Base-by-base conservation (phyloP, 257 asterid genomes). In the Solanum appendiculatum region DNA sequence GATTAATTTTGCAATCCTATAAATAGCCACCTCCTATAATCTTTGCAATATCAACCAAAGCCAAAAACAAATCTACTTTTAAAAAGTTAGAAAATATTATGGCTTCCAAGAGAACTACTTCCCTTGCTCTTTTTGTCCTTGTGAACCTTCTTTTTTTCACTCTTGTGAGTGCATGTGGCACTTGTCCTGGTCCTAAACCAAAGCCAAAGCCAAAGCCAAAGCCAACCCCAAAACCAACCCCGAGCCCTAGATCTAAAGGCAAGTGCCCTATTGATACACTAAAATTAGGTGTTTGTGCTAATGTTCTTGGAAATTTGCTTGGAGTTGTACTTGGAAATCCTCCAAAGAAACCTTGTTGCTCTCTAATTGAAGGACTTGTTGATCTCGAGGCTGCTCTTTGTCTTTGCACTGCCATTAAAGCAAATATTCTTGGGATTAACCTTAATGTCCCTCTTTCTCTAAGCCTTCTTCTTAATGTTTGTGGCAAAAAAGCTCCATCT, bases 351-450 rank as follows among this genome's bases (percentile, higher is more conserved):
- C 93, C 92, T 20, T 94, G 97, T 68, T 93, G 97, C 84, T 58
- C 78, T 48, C 93, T 93, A 48, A 81, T 93, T 60, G 20, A 90
- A 83, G 96, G 94, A 5, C 87, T 94, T 80, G 91, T 72, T 25
- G 95, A 94, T 33, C 86, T 91, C 1, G 95, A 93, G 51, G 96
- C 95, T 0, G 98, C 95, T 6, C 69, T 88, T 69, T 93, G 96
- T 90, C 92, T 94, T 44, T 94, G 98, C 91, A 94, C 94, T 9
- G 96, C 96, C 63, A 87, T 94, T 64, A 92, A 89, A 86, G 96
- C 96, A 3, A 93, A 93, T 7, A 7, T 93, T 87, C 86, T 94
- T 85, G 96, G 96, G 20, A 93, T 93, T 75, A 90, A 93, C 90
- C 93, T 93, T 29, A 91, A 92, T 80, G 66, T 93, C 80, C 95